Evolutionary conservation across 306 rosid genomes (phyloP).

Genomic region (Casuarina cunninghamiana): DNA sequence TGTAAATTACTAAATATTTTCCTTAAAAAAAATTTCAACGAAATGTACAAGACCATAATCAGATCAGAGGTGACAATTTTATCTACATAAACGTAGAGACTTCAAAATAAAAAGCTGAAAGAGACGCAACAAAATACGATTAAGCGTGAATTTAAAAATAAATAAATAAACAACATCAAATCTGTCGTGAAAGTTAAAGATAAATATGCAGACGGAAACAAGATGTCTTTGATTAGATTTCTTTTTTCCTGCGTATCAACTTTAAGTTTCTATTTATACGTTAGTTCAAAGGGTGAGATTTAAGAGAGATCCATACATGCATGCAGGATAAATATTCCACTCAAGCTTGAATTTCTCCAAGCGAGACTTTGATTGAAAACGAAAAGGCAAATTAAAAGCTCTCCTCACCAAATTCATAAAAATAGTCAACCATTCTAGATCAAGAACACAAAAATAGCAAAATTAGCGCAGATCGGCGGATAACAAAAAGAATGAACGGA

Average conservation of each 20-base stretch:
- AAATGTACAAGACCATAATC: background rate
- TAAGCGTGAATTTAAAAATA: background rate
- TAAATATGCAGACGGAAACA: too few species aligned
- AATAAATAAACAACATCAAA: too few species aligned
- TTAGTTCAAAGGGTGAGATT: background rate
- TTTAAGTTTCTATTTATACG: background rate
- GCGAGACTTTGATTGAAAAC: background rate
- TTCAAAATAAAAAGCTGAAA: background rate
- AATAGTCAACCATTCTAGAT: background rate
- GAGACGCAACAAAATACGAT: background rate
- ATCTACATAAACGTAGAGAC: too few species aligned
- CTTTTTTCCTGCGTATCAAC: too few species aligned
- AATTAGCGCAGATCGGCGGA: background rate
- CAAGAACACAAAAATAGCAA: constrained; percentile 25
- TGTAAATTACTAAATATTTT: background rate
- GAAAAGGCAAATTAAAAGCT: background rate
- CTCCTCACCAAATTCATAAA: too few species aligned
- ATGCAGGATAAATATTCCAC: constrained; percentile 19
- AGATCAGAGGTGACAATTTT: too few species aligned
- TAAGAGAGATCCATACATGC: background rate
- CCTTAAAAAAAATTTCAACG: background rate
- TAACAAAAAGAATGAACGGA: background rate
- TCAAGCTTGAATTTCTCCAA: background rate
- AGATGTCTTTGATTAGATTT: too few species aligned
- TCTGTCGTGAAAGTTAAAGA: too few species aligned